These are phyloP conservation scores for Rhodosporidiobolus odoratus DNA, from an alignment of 768 basidiomycete genomes.

Conservation along the genomic window DNA sequence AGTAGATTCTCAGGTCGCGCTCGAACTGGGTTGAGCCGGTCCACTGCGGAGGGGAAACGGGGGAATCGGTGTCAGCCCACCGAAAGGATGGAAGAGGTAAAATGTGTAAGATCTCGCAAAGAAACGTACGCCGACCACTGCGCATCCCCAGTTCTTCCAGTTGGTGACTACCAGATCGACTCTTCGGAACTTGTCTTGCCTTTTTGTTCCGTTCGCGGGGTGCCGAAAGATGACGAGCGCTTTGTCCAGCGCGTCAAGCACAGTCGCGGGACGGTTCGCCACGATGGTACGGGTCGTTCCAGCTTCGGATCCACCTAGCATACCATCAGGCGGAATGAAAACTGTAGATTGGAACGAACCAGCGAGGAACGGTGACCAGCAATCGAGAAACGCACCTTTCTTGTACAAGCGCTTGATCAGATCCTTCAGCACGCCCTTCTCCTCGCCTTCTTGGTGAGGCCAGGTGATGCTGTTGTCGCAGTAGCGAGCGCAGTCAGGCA, in stretches of 20 bases:
- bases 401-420: background rate
- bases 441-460: conserved; percentile 7
- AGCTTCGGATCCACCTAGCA: background rate
- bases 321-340: background rate
- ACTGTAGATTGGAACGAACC: background rate
- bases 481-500: background rate
- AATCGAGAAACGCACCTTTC: background rate
- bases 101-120: background rate
- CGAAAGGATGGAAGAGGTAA: background rate
- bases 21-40: conserved; percentile 27
- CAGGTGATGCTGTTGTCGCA: background rate
- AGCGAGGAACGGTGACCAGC: background rate
- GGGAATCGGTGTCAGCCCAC: background rate
- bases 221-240: conserved; percentile 18
- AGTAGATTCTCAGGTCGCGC: conserved; percentile 11
- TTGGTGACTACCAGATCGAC: conserved; percentile 18
- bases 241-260: conserved; percentile 15
- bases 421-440: background rate
- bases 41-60: background rate
- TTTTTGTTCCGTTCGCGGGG: background rate
- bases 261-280: background rate
- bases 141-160: conserved; percentile 5
- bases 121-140: conserved; percentile 10
- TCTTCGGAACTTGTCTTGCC: conserved; percentile 5
- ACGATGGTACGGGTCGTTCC: background rate